Base-by-base conservation (phyloP, 352 stramenopile genomes). In the Phytophthora sansomeana region DNA sequence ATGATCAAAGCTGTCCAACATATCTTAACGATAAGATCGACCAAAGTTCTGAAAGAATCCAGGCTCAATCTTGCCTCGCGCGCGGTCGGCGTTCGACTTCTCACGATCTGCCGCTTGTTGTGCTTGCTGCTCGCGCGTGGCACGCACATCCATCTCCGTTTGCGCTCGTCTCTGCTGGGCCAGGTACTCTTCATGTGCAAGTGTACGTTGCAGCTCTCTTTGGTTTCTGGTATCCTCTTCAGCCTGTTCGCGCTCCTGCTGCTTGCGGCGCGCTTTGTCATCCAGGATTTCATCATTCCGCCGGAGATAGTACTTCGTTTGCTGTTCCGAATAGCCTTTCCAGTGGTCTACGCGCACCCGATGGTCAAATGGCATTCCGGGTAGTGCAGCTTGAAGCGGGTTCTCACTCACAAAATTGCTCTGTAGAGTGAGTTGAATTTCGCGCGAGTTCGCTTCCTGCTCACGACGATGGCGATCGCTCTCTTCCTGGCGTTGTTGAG, bases 401-500 rank as follows among this genome's bases (percentile, higher is more conserved):
- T 91, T 91, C 58, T 93, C 85, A 55, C 83, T 93, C 35, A 93
- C 70, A 16, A 93, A 65, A 46, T 91, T 73, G 56, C 85, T 92
- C 17, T 79, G 21, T 9, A 91, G 46, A 11, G 78, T 84, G 26
- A 78, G 68, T n/a, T 84, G 65, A 67, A 92, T 85, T 57, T 93
- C 85, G 16, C 74, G 61, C 1, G 81, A 68, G 32, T 90, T 71
- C 60, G 82, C 60, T 36, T 85, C 69, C 52, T 86, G 78, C 38
- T 91, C 80, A n/a, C 44, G 53, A 51, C 63, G 46, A 38, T 72
- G 72, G n/a, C 69, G 74, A 8, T 61, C 55, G 10, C 58, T 70
- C 19, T 87, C 73, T 6, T 57, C 56, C 11, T 82, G 72, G 21
- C 72, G 79, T 35, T 85, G 77, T n/a, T 81, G 66, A 1, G 79